phyloP scores from a whole-genome alignment of 495 filamentous ascomycete species.

The Parmelia sp. region DNA sequence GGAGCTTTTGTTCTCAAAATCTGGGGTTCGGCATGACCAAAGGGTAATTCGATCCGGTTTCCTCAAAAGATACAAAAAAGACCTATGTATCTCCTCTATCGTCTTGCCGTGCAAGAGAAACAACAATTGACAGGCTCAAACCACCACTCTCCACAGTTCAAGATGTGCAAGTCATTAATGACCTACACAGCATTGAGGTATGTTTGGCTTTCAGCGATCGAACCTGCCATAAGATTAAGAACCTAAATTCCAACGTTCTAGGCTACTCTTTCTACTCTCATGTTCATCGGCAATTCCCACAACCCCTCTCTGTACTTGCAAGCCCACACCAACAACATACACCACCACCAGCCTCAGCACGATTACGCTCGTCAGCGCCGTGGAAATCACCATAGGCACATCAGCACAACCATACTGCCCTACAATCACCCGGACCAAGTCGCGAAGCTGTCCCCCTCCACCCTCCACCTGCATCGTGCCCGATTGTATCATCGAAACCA shows the following conservation, averaged over 20 bases:
- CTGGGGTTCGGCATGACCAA: not conserved
- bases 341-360: not conserved
- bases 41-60: too few relatives aligned
- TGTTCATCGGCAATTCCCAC: not conserved
- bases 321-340: not conserved
- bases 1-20: not conserved
- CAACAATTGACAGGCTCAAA: not conserved
- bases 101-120: not conserved
- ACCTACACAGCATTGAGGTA: not conserved
- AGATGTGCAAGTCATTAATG: not conserved
- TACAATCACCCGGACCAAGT: not conserved
- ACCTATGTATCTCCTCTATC: not conserved
- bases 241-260: not conserved
- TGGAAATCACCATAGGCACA: not conserved
- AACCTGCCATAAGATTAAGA: not conserved
- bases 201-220: not conserved
- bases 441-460: not conserved
- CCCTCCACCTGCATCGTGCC: not conserved
- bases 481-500: not conserved
- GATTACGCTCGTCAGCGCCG: not conserved
- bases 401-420: constrained; percentile 2
- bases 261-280: not conserved
- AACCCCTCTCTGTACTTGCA: not conserved
- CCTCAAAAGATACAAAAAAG: not conserved
- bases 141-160: not conserved